Base-by-base conservation (phyloP, 2,329 filamentous ascomycete genomes). In the Ampelomyces quisqualis region DNA sequence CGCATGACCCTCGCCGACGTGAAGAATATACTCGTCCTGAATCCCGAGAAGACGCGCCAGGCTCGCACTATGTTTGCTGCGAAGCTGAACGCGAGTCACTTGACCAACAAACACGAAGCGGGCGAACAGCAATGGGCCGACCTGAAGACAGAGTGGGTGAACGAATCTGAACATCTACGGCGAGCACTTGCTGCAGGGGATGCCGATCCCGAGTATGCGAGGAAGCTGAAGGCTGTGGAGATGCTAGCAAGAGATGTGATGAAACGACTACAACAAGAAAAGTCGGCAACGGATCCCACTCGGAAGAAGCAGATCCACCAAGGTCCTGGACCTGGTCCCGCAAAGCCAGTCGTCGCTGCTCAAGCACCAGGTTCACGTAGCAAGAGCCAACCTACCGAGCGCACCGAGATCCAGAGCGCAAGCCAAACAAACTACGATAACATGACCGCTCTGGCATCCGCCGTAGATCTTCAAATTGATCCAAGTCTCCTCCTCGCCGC, bases 1-100 rank as follows among this genome's bases (percentile, higher is more conserved):
- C 75, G 79, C n/a, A 82, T 91, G 77, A 84, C 81, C 1, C 78
- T 91, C 30, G 77, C 81, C 1, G 84, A 90, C 43, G 86, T 86
- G 4, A 90, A 89, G 64, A 86, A 85, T 59, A 73, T 77, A 20
- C 74, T 89, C 32, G 81, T 81, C 20, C 73, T 89, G 51, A 86
- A 86, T 45, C 80, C 84, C 5, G 80, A 84, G 57, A 77, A 84
- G 58, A 80, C 78, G 57, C 80, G 87, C 19, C 76, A 80, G 31
- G 73, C 88, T 30, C 80, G 87, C 11, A 76, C 78, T 37, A 74
- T 77, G 0, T 85, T 91, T 54, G 82, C 86, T 57, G 71, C 78
- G 34, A 81, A 84, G 0, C 70, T 93, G 9, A 79, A 77, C 43
- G 74, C 75, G 1, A 81, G 83, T 40, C 78, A 83, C 27, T 86